phyloP scores from a whole-genome alignment of 2,329 filamentous ascomycete genomes.

The Myriosclerotinia duriaeana region DNA sequence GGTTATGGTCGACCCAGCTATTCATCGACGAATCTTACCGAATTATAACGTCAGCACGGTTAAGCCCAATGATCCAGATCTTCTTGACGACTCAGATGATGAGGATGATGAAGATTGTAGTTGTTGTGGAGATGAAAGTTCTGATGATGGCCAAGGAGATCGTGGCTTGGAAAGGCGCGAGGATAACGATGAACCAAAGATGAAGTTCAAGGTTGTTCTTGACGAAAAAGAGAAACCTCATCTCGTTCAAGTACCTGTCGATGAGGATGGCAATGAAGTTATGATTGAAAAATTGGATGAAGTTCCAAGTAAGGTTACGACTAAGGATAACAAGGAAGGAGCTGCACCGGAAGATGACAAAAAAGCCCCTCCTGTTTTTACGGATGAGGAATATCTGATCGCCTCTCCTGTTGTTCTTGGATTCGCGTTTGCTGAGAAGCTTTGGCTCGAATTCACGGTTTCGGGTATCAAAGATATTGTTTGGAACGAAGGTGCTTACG shows the following conservation, averaged over 20 bases:
- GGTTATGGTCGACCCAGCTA: constrained; percentile 82
- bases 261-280: constrained; percentile 56
- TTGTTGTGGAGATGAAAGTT: constrained; percentile 44
- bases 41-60: constrained; percentile 79
- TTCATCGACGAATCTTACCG: constrained; percentile 79
- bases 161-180: constrained; percentile 30
- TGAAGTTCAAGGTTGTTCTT: constrained; percentile 41
- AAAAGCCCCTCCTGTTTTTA: constrained; percentile 56
- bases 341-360: constrained; percentile 34
- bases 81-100: constrained; percentile 52
- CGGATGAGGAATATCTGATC: constrained; percentile 79
- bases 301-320: constrained; percentile 42
- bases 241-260: constrained; percentile 55
- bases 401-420: constrained; percentile 82
- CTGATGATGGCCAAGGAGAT: constrained; percentile 40
- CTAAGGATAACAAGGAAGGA: constrained; percentile 30
- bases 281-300: constrained; percentile 57
- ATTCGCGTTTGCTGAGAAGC: constrained; percentile 83
- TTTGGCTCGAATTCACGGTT: constrained; percentile 86
- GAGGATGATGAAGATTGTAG: constrained; percentile 44
- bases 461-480: constrained; percentile 76
- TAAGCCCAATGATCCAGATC: constrained; percentile 67
- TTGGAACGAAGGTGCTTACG: constrained; percentile 82
- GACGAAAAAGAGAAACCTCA: constrained; percentile 53
- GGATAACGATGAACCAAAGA: constrained; percentile 39